Conservation (phyloP, 768 basidiomycete species). For the Tubosaeta brunneosetosa region DNA sequence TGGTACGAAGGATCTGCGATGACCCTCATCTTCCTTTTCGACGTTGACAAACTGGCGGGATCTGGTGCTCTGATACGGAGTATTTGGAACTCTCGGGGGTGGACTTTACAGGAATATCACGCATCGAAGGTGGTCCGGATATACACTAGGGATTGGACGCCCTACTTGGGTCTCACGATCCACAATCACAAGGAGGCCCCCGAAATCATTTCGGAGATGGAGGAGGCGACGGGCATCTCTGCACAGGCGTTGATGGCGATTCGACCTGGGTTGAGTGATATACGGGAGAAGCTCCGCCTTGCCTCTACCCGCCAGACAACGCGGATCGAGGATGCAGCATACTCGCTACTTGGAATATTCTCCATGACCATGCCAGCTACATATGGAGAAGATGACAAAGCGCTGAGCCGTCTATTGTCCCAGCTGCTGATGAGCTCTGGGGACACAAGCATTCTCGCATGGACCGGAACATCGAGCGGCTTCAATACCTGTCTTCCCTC, state of each 20-base stretch:
- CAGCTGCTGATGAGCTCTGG: constrained; percentile 2
- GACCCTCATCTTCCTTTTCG: background rate
- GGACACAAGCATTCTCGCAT: constrained; percentile 6
- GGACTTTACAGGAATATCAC: background rate
- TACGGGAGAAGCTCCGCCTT: background rate
- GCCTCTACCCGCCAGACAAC: background rate
- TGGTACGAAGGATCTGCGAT: background rate
- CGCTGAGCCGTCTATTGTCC: constrained; percentile 2
- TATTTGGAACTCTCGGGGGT: background rate
- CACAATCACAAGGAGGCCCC: background rate
- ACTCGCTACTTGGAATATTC: background rate
- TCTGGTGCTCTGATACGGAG: background rate
- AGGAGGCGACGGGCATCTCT: background rate
- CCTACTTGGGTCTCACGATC: background rate
- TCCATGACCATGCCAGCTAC: background rate
- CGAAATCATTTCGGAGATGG: background rate
- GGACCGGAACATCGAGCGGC: background rate
- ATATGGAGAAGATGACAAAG: constrained; percentile 4
- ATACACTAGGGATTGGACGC: background rate
- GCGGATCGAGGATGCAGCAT: background rate
- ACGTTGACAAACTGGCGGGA: background rate
- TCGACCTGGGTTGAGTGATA: background rate
- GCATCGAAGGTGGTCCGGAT: background rate
- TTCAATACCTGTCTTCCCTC: background rate
- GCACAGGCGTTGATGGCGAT: background rate